phyloP scores from a whole-genome alignment of 768 basidiomycete species.

The Trametes villosa region DNA sequence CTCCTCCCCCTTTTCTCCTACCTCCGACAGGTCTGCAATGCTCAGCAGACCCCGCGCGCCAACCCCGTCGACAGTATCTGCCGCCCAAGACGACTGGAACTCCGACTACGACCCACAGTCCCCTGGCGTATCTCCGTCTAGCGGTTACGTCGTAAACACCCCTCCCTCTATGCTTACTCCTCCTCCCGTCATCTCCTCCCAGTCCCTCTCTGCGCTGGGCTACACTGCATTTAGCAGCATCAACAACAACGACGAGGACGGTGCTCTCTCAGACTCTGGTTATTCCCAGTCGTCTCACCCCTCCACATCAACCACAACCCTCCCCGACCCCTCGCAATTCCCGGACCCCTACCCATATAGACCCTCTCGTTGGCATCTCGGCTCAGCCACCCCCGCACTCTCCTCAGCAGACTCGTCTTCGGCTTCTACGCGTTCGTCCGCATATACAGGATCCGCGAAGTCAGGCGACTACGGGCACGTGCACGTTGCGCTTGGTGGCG shows the following conservation, averaged over 20 bases:
- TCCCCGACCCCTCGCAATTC: constrained; percentile 69
- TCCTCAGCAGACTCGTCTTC: constrained; percentile 75
- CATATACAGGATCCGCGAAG: constrained; percentile 75
- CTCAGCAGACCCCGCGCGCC: constrained; percentile 45
- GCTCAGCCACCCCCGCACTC: constrained; percentile 55
- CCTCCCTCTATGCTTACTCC: constrained; percentile 30
- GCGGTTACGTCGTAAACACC: constrained; percentile 36
- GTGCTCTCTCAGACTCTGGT: constrained; percentile 40
- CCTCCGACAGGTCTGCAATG: constrained; percentile 34
- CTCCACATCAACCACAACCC: constrained; percentile 49
- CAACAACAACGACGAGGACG: constrained; percentile 41
- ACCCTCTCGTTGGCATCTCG: constrained; percentile 50
- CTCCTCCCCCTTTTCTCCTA: constrained; percentile 40
- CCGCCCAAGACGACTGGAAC: constrained; percentile 32
- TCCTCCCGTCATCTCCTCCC: constrained; percentile 30
- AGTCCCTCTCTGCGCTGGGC: constrained; percentile 40
- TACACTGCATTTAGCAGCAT: constrained; percentile 41
- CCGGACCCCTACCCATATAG: constrained; percentile 74
- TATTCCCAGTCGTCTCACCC: constrained; percentile 41
- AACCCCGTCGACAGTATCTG: constrained; percentile 37
- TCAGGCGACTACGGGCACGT: constrained; percentile 68
- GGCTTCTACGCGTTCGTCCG: constrained; percentile 74
- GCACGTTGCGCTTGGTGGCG: constrained; percentile 62
- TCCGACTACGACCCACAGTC: constrained; percentile 29
- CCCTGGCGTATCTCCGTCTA: constrained; percentile 31